phyloP scores from a whole-genome alignment of 306 rosid genomes.

The Cajanus cajan region DNA sequence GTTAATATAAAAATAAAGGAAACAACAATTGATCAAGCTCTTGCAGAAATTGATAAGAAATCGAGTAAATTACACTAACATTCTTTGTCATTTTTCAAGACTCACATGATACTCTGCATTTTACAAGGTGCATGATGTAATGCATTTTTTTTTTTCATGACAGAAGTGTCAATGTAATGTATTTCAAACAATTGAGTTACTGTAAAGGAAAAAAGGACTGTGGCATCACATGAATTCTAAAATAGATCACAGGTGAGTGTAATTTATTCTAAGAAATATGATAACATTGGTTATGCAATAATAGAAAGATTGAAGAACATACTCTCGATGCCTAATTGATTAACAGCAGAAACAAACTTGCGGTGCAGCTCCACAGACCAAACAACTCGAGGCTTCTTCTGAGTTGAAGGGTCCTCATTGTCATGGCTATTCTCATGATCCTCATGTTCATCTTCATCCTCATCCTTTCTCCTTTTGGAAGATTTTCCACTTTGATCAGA shows the following conservation, averaged over 20 bases:
- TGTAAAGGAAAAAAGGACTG: neutral
- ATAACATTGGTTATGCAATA: neutral
- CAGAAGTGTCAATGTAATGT: neutral
- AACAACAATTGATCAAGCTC: neutral
- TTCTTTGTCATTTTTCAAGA: neutral
- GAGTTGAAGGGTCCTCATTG: constrained; percentile 57
- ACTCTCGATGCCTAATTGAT: constrained; percentile 91
- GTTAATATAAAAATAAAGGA: neutral
- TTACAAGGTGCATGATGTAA: neutral
- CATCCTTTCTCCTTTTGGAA: constrained; percentile 73
- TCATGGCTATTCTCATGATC: constrained; percentile 51
- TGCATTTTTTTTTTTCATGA: neutral
- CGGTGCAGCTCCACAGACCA: constrained; percentile 83
- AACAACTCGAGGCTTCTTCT: constrained; percentile 91
- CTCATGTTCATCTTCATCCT: constrained; percentile 56
- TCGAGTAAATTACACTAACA: neutral
- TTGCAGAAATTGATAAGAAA: neutral
- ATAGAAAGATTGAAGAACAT: constrained; percentile 38
- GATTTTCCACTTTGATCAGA: constrained; percentile 60
- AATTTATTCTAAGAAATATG: neutral
- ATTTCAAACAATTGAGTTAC: neutral
- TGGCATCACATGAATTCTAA: neutral
- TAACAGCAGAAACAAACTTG: constrained; percentile 85
- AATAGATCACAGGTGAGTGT: neutral
- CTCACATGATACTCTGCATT: neutral